These are phyloP conservation scores for Dactylis glomerata DNA, from an alignment of 176 grass and related monocot genomes.

Conservation along the genomic window DNA sequence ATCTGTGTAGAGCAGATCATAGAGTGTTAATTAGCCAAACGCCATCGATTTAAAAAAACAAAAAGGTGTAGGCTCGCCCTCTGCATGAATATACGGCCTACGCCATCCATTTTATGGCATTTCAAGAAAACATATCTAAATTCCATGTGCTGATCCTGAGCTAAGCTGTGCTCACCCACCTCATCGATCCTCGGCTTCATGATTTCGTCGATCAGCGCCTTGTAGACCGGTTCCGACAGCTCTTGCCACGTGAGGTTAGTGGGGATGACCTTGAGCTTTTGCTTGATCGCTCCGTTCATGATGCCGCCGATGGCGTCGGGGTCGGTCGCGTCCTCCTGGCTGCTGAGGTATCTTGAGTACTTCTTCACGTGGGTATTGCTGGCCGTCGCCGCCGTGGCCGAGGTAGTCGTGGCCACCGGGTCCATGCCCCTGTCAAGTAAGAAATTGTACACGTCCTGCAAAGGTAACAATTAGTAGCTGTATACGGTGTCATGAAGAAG, in stretches of 20 bases:
- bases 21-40: not conserved
- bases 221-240: constrained; percentile 18
- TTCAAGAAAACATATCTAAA: not conserved
- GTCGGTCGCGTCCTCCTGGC: constrained; percentile 1
- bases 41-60: too few species aligned
- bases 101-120: not conserved
- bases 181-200: constrained; percentile 75
- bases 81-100: too few species aligned
- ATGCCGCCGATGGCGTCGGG: constrained; percentile 24
- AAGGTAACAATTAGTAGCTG: not conserved
- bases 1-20: constrained; percentile 10
- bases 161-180: not conserved
- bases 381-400: not conserved
- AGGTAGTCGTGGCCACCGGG: constrained; percentile 5
- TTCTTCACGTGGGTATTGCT: not conserved
- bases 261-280: constrained; percentile 73
- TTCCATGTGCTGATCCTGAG: not conserved
- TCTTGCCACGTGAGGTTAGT: constrained; percentile 40
- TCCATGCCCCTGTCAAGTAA: constrained; percentile 46
- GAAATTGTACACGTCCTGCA: not conserved
- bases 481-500: too few species aligned
- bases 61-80: too few species aligned
- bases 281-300: constrained; percentile 65
- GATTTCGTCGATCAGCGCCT: constrained; percentile 41
- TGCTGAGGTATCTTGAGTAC: constrained; percentile 45